phyloP scores from a whole-genome alignment of 2,329 filamentous ascomycete species.

The Pseudogymnoascus sp. region DNA sequence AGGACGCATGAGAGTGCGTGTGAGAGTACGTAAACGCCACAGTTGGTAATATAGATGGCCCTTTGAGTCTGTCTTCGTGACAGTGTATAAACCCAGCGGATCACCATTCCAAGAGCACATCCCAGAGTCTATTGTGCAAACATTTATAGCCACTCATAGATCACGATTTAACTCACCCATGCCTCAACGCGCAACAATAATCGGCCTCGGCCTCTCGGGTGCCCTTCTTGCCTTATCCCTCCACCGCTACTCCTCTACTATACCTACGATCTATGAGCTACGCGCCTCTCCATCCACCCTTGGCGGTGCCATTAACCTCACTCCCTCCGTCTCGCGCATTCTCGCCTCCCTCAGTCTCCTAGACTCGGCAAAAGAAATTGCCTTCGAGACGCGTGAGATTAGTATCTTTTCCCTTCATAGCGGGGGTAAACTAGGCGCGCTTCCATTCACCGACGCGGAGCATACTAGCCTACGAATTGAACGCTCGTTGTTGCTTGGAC shows the following conservation, averaged over 20 bases:
- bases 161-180: neutral
- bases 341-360: constrained; percentile 34
- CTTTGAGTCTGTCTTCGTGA: neutral
- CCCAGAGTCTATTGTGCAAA: neutral
- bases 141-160: neutral
- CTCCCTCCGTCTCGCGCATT: constrained; percentile 37
- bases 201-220: constrained; percentile 45
- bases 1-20: neutral
- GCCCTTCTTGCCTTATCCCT: constrained; percentile 41
- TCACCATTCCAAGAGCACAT: no score
- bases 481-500: constrained; percentile 23
- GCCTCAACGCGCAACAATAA: constrained; percentile 25
- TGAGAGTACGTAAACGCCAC: neutral
- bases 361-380: constrained; percentile 16
- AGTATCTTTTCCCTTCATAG: constrained; percentile 27
- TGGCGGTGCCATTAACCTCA: constrained; percentile 39
- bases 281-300: constrained; percentile 37
- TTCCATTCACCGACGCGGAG: constrained; percentile 12
- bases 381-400: constrained; percentile 19
- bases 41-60: neutral
- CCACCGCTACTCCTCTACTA: constrained; percentile 33
- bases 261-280: constrained; percentile 40
- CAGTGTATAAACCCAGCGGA: neutral
- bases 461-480: constrained; percentile 24
- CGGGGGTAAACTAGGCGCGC: constrained; percentile 19